phyloP scores from a whole-genome alignment of 1,284 basidiomycete genomes.

The Moesziomyces antarcticus region DNA sequence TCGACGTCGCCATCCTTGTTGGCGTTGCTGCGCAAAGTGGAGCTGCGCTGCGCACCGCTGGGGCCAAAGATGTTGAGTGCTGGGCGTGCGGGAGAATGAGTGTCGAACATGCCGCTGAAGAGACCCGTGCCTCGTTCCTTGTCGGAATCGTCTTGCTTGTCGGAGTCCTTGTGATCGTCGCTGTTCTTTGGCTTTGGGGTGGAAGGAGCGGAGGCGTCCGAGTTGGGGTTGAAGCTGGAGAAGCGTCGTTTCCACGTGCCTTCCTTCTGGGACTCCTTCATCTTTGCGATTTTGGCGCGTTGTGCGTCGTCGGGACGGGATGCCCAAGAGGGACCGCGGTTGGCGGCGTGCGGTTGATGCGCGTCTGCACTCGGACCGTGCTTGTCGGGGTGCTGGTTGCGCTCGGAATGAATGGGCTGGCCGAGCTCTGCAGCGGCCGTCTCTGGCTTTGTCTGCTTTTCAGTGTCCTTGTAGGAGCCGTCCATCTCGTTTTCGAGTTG shows the following conservation, averaged over 20 bases:
- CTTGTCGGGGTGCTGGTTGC: slow-evolving; percentile 18
- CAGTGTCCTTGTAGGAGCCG: slow-evolving; percentile 25
- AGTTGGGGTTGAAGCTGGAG: slow-evolving; percentile 25
- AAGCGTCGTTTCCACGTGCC: slow-evolving; percentile 40
- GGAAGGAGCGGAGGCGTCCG: slow-evolving; percentile 6
- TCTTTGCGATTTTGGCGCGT: slow-evolving; percentile 53
- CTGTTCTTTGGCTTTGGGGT: slow-evolving; percentile 22
- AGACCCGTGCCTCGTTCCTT: slow-evolving; percentile 9
- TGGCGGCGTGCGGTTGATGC: slow-evolving; percentile 34
- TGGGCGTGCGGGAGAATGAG: slow-evolving; percentile 18
- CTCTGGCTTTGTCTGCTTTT: slow-evolving; percentile 34
- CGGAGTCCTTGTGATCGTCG: slow-evolving; percentile 18
- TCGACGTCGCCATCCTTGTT: slow-evolving; percentile 24
- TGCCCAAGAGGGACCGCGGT: slow-evolving; percentile 56
- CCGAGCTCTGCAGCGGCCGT: slow-evolving; percentile 32
- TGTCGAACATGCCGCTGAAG: slow-evolving; percentile 26
- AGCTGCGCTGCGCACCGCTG: slow-evolving; percentile 11
- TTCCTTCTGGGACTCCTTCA: slow-evolving; percentile 41
- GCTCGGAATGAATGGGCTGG: slow-evolving; percentile 31
- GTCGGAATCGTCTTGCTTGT: background rate
- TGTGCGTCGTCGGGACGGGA: slow-evolving; percentile 55
- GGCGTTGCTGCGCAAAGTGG: slow-evolving; percentile 2
- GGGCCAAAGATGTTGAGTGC: slow-evolving; percentile 30
- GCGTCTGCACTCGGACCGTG: slow-evolving; percentile 14
- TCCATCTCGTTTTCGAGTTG: slow-evolving; percentile 44